phyloP scores from a whole-genome alignment of 352 stramenopile species.

The Pythium volutum region DNA sequence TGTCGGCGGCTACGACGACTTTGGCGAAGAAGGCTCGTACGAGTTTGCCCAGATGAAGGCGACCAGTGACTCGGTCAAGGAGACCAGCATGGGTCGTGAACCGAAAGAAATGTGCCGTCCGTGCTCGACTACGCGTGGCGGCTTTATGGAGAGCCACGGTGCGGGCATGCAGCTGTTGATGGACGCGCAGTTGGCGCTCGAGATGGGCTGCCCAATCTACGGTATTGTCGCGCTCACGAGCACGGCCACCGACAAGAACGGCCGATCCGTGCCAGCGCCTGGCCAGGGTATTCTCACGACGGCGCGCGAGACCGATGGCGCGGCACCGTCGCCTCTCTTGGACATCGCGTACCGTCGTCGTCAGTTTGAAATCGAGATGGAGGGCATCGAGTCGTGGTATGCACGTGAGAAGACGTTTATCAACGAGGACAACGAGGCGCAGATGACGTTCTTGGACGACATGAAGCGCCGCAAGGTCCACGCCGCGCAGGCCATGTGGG shows the following conservation, averaged over 20 bases:
- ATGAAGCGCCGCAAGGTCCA: constrained; percentile 72
- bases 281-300: constrained; percentile 87
- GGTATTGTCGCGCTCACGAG: constrained; percentile 77
- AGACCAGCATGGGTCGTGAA: constrained; percentile 69
- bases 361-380: constrained; percentile 74
- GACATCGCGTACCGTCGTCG: constrained; percentile 69
- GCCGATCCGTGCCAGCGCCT: constrained; percentile 76
- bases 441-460: constrained; percentile 49
- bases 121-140: constrained; percentile 70
- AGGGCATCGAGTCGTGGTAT: constrained; percentile 73
- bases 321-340: constrained; percentile 46
- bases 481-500: constrained; percentile 63
- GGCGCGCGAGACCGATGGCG: constrained; percentile 49
- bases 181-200: constrained; percentile 81
- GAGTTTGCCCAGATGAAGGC: constrained; percentile 91
- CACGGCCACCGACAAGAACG: constrained; percentile 88
- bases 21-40: constrained; percentile 80
- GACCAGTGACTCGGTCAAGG: constrained; percentile 83
- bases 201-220: constrained; percentile 88
- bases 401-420: constrained; percentile 46
- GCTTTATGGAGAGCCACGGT: constrained; percentile 89
- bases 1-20: constrained; percentile 86
- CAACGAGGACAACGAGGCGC: constrained; percentile 27
- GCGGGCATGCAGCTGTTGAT: constrained; percentile 87
- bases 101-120: constrained; percentile 83